Evolutionary conservation across 805 yeast species (phyloP).

Genomic region (Clavispora fructus): DNA sequence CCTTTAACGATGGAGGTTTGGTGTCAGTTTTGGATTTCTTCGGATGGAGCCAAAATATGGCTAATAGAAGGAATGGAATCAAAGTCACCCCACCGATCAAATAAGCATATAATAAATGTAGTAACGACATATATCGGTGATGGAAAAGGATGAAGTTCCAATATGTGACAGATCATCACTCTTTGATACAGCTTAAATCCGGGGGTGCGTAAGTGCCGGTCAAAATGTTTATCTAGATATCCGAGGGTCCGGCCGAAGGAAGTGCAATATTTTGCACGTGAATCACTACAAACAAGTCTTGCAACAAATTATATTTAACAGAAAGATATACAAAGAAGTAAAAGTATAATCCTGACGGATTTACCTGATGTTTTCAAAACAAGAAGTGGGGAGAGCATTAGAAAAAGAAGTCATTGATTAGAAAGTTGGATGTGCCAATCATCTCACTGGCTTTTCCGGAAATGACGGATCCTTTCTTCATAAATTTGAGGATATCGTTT

Average conservation of each 20-base stretch:
- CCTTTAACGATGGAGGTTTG: constrained; percentile 34
- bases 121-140: constrained; percentile 6
- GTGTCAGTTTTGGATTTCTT: constrained; percentile 12
- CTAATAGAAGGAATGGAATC: constrained; percentile 50
- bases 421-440: constrained; percentile 37
- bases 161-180: not conserved
- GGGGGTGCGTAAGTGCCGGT: not conserved
- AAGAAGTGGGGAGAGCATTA: constrained; percentile 6
- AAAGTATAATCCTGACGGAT: not conserved
- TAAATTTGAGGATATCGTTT: constrained; percentile 26
- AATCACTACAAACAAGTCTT: too few species aligned
- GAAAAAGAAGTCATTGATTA: constrained; percentile 40
- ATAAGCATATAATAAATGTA: constrained; percentile 42
- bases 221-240: not conserved
- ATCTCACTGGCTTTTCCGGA: constrained; percentile 41
- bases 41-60: constrained; percentile 39
- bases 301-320: not conserved
- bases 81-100: constrained; percentile 79
- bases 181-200: not conserved
- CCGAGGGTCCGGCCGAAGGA: not conserved
- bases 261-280: too few species aligned
- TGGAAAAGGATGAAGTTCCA: not conserved
- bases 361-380: constrained; percentile 6
- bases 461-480: constrained; percentile 32
- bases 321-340: constrained; percentile 3